Conservation (phyloP, 352 stramenopile species). For the Vaucheria bursata region DNA sequence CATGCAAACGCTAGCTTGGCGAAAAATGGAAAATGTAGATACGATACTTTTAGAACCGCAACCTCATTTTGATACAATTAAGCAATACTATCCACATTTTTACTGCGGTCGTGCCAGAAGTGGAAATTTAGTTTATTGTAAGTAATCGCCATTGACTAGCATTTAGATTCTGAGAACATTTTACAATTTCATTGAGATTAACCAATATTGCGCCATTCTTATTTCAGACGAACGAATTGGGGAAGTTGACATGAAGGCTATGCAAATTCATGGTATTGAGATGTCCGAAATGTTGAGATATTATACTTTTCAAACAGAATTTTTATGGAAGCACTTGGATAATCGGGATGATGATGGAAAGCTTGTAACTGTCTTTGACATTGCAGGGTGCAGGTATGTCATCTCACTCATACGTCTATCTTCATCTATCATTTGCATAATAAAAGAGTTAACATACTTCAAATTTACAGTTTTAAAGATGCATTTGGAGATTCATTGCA, state of each 20-base stretch:
- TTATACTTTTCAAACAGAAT: slow-evolving; percentile 47
- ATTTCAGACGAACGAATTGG: slow-evolving; percentile 14
- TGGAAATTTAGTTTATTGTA: slow-evolving; percentile 47
- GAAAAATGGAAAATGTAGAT: not conserved
- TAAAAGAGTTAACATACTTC: no score
- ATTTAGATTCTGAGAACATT: not conserved
- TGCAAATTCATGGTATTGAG: slow-evolving; percentile 17
- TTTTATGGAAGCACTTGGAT: slow-evolving; percentile 43
- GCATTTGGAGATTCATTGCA: slow-evolving; percentile 34
- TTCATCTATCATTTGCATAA: no score
- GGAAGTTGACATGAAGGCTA: slow-evolving; percentile 30
- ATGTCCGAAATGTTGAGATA: slow-evolving; percentile 22
- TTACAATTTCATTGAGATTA: not conserved
- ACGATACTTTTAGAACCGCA: slow-evolving; percentile 44
- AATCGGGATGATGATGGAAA: slow-evolving; percentile 41
- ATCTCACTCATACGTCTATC: no score
- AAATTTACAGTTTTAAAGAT: slow-evolving; percentile 33
- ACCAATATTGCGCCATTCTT: no score
- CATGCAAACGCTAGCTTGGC: not conserved
- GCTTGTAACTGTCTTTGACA: slow-evolving; percentile 44
- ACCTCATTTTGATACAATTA: slow-evolving; percentile 50
- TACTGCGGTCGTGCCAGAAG: slow-evolving; percentile 41
- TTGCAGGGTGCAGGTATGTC: slow-evolving; percentile 25
- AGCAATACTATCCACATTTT: slow-evolving; percentile 50
- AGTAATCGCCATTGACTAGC: slow-evolving; percentile 6